Conservation (phyloP, 768 basidiomycete species). For the Favolaschia claudopus region DNA sequence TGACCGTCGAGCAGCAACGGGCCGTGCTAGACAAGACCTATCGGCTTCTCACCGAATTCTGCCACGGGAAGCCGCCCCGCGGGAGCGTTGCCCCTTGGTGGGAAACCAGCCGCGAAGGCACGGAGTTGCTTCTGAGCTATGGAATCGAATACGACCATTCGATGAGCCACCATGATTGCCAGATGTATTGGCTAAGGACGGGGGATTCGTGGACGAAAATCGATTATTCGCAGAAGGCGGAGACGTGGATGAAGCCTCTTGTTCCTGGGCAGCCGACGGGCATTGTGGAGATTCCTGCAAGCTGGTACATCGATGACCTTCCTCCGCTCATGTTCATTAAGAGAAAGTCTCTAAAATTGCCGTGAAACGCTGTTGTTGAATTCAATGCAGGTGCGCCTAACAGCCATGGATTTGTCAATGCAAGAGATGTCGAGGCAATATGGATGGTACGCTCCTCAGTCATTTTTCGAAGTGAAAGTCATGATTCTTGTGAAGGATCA, state of each 20-base stretch:
- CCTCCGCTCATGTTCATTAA: slow-evolving; percentile 85
- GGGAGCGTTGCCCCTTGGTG: slow-evolving; percentile 83
- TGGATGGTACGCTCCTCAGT: slow-evolving; percentile 58
- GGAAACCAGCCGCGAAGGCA: slow-evolving; percentile 77
- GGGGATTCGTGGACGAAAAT: slow-evolving; percentile 80
- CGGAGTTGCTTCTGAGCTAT: slow-evolving; percentile 67
- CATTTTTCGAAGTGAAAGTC: background rate
- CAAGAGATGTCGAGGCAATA: slow-evolving; percentile 69
- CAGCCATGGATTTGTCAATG: slow-evolving; percentile 77
- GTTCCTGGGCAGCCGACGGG: slow-evolving; percentile 69
- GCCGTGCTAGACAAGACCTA: slow-evolving; percentile 74
- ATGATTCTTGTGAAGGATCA: background rate
- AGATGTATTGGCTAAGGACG: slow-evolving; percentile 73
- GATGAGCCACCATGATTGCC: slow-evolving; percentile 49
- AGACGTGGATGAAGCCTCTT: slow-evolving; percentile 80
- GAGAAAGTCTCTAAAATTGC: too few species aligned
- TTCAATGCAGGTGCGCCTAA: too few species aligned
- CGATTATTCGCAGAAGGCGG: slow-evolving; percentile 62
- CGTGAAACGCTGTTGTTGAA: too few species aligned
- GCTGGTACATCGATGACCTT: slow-evolving; percentile 81
- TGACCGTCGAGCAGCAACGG: slow-evolving; percentile 72
- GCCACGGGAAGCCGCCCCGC: slow-evolving; percentile 58
- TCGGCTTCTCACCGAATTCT: slow-evolving; percentile 71
- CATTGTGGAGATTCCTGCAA: slow-evolving; percentile 66
- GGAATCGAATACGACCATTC: slow-evolving; percentile 75